A percentile compares a stretch with the other conserved stretches of the same genome.
phyloP scores from a whole-genome alignment of 2,329 filamentous ascomycete species.

The Alternaria angustiovoidea region DNA sequence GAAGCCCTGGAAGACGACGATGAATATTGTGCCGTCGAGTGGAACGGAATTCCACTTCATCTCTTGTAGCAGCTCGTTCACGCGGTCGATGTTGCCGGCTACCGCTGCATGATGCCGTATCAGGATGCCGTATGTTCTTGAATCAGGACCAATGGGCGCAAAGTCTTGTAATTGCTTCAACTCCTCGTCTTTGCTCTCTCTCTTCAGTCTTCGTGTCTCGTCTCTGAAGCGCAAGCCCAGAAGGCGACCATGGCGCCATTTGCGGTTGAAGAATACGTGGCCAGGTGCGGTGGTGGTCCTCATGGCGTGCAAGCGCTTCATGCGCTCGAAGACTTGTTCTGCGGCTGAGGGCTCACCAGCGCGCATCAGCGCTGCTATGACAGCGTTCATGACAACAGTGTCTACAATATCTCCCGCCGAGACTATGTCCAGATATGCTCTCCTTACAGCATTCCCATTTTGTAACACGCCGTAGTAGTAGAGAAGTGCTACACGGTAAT shows the following conservation, averaged over 20 bases:
- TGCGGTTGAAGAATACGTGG: slow-evolving; percentile 39
- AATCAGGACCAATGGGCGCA: slow-evolving; percentile 74
- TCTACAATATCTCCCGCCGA: slow-evolving; percentile 86
- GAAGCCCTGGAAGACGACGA: slow-evolving; percentile 86
- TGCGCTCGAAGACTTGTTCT: slow-evolving; percentile 80
- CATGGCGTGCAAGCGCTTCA: slow-evolving; percentile 71
- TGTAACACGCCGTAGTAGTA: slow-evolving; percentile 80
- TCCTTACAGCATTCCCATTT: slow-evolving; percentile 77
- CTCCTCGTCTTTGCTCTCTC: slow-evolving; percentile 58
- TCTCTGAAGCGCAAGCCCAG: slow-evolving; percentile 59
- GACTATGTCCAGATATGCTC: slow-evolving; percentile 84
- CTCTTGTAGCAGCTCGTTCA: slow-evolving; percentile 77
- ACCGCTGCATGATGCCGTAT: slow-evolving; percentile 75
- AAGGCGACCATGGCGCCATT: slow-evolving; percentile 54
- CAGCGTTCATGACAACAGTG: slow-evolving; percentile 83
- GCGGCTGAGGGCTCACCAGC: slow-evolving; percentile 80
- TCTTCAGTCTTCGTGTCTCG: slow-evolving; percentile 53
- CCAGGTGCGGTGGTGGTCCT: slow-evolving; percentile 39
- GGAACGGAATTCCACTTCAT: slow-evolving; percentile 74
- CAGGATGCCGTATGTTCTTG: slow-evolving; percentile 81
- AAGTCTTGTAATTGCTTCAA: slow-evolving; percentile 70
- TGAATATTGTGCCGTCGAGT: slow-evolving; percentile 78
- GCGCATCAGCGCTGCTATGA: slow-evolving; percentile 79
- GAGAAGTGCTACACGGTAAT: slow-evolving; percentile 82
- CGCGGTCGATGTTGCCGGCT: slow-evolving; percentile 74